phyloP scores from a whole-genome alignment of 805 yeast genomes.

The Starmerella kuoi region DNA sequence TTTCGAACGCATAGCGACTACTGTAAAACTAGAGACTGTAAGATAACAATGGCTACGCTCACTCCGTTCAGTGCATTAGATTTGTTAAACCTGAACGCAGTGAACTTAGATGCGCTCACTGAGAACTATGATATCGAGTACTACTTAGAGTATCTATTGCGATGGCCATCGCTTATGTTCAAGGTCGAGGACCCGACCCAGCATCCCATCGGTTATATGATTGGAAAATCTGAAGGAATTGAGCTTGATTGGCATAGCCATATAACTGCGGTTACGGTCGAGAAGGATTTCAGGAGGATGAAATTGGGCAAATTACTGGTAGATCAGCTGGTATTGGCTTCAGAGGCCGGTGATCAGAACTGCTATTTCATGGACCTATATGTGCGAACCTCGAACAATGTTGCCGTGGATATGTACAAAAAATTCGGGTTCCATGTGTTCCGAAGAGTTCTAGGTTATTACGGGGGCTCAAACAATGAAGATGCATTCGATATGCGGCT shows the following conservation, averaged over 20 bases:
- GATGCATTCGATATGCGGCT: constrained; percentile 60
- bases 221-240: constrained; percentile 92
- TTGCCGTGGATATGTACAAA: constrained; percentile 75
- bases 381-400: constrained; percentile 70
- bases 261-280: constrained; percentile 88
- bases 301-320: constrained; percentile 79
- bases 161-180: constrained; percentile 86
- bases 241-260: constrained; percentile 89
- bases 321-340: constrained; percentile 54
- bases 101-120: constrained; percentile 79
- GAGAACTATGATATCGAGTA: constrained; percentile 81
- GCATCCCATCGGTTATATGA: constrained; percentile 40
- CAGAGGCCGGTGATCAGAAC: constrained; percentile 66
- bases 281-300: constrained; percentile 66
- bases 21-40: too few species aligned
- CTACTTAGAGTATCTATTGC: constrained; percentile 66
- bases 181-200: constrained; percentile 41
- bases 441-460: constrained; percentile 81
- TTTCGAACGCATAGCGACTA: too few species aligned
- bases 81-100: constrained; percentile 54
- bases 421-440: constrained; percentile 75
- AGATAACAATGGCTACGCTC: constrained; percentile 72
- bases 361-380: constrained; percentile 82
- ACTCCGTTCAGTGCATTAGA: constrained; percentile 83
- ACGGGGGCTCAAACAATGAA: constrained; percentile 42